Evolutionary conservation across 2,329 filamentous ascomycete genomes (phyloP), one percentile per base, ranked within the genome.

Genomic region (Xylaria sp.): DNA sequence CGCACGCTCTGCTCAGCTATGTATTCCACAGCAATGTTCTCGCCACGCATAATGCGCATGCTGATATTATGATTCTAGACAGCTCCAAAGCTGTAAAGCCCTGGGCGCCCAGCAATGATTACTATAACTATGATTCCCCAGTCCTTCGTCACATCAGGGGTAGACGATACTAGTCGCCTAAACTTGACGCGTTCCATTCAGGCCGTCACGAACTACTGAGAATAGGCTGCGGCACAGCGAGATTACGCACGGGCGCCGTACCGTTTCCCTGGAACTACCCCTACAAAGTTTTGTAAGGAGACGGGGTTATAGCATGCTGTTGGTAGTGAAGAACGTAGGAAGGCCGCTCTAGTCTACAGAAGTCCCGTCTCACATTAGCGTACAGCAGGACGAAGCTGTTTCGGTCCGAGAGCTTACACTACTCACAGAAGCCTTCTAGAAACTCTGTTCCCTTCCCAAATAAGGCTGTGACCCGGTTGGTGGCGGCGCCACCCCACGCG

Each of bases 351-450:
- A 46, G 41, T 46, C 46, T 56, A 28, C 64, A 62, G 33, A 52
- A 58, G 43, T 67, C 31, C 61, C 13, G 31, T 25, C 60, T 43
- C 18, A 31, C 52, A 36, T 15, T 54, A 33, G 20, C 18, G 20
- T 52, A 62, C 46, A 51, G 46, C 13, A 20, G 20, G 18, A 33
- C 41, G 13, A 54, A 25, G 39, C 46, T 61, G 55, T 62, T 52
- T 68, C 66, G 68, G 68, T 41, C 69, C 62, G 69, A 66, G 48
- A 56, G n/a, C 48, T 49, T 43, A 13, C 39, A 46, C 7, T 62
- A 39, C 61, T 68, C 13, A n/a, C 49, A 63, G 69, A 71, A 71
- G 41, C 23, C 23, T 71, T 71, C 69, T 71, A 71, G 69, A 71
- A 68, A 33, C 25, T 23, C 23, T 8, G 33, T 8, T 57, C 28